Evolutionary conservation across 805 yeast species (phyloP).

Genomic region (Candida tibetensis): DNA sequence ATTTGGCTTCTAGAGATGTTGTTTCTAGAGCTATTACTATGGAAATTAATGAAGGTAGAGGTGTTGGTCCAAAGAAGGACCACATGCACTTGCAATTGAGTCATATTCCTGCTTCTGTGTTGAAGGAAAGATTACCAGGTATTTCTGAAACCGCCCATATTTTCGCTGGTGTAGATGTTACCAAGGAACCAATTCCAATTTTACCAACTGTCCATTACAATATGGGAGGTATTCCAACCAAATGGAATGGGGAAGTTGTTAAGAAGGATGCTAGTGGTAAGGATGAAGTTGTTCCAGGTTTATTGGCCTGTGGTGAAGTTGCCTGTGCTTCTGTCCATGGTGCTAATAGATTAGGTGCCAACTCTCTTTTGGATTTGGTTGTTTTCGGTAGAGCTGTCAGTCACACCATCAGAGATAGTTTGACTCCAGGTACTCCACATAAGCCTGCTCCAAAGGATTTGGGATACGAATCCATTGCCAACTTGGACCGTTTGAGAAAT

Average conservation of each 20-base stretch:
- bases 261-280: slow-evolving; percentile 82
- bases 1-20: slow-evolving; percentile 96
- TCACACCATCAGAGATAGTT: slow-evolving; percentile 79
- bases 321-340: slow-evolving; percentile 99
- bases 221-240: slow-evolving; percentile 99
- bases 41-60: slow-evolving; percentile 98
- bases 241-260: slow-evolving; percentile 93
- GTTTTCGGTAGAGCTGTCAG: slow-evolving; percentile 99
- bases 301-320: slow-evolving; percentile 97
- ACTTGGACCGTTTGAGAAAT: slow-evolving; percentile 83
- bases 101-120: slow-evolving; percentile 87
- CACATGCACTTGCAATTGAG: slow-evolving; percentile 93
- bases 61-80: slow-evolving; percentile 95
- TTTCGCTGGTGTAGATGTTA: slow-evolving; percentile 98
- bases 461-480: slow-evolving; percentile 86
- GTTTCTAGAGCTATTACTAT: slow-evolving; percentile 97
- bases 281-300: slow-evolving; percentile 88
- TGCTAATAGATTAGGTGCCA: slow-evolving; percentile 98
- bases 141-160: slow-evolving; percentile 97
- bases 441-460: slow-evolving; percentile 78
- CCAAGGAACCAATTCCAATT: slow-evolving; percentile 98
- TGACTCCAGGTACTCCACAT: slow-evolving; percentile 87
- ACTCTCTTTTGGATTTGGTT: slow-evolving; percentile 92
- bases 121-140: slow-evolving; percentile 97
- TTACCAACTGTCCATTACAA: slow-evolving; percentile 98